Percentiles rank a stretch among this genome's conserved stretches.
Conservation (phyloP, 164 flowering plant species). For the Dillenia suffruticosa region DNA sequence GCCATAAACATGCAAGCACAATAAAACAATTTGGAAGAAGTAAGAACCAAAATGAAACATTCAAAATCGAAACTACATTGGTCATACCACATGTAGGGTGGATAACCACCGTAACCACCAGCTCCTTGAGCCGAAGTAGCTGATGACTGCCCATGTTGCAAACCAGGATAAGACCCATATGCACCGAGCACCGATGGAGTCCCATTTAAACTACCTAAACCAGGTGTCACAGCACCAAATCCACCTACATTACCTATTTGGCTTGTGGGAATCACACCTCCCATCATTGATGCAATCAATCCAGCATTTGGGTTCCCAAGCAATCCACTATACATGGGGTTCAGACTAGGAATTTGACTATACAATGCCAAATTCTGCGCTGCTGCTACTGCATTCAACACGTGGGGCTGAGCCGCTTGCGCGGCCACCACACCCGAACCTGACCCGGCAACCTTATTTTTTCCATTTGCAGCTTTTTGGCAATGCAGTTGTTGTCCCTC, state of each 20-base stretch:
- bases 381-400: conserved; percentile 28
- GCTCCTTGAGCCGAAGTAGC: conserved; percentile 9
- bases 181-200: conserved; percentile 21
- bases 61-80: not conserved
- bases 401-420: conserved; percentile 16
- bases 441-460: not conserved
- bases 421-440: conserved; percentile 3
- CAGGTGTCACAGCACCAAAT: conserved; percentile 9
- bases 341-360: conserved; percentile 24
- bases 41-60: not conserved
- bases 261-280: conserved; percentile 14
- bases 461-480: not conserved
- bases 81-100: conserved; percentile 35
- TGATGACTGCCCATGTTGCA: conserved; percentile 20
- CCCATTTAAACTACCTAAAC: conserved; percentile 17
- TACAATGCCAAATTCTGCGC: conserved; percentile 29
- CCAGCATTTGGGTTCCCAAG: conserved; percentile 13
- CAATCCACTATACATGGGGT: conserved; percentile 27
- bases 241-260: conserved; percentile 11
- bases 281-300: conserved; percentile 14
- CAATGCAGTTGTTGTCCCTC: not conserved
- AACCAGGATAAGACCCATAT: conserved; percentile 22
- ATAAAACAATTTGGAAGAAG: not conserved
- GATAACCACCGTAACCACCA: conserved; percentile 26
- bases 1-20: no score